Percentiles rank a stretch among this genome's conserved stretches.
Conservation (phyloP, 345 rosid genomes). For the Erysimum cheiranthoides region DNA sequence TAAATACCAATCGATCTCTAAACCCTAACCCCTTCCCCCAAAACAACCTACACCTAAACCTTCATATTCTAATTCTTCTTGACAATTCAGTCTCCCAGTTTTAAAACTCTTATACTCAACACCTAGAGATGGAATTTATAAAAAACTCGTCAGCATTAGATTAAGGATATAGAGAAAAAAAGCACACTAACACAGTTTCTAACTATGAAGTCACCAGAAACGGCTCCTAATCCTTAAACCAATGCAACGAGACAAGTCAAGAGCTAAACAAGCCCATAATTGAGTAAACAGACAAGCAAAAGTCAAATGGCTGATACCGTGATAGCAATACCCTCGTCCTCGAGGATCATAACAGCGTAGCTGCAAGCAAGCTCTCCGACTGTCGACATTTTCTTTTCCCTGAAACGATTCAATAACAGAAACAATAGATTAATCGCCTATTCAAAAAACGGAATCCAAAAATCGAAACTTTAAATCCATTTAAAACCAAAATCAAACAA, state of each 20-base stretch:
- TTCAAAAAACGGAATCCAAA: not conserved
- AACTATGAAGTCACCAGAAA: not conserved
- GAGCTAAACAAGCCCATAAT: not conserved
- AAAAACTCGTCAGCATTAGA: no score
- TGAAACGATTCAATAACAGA: constrained; percentile 2
- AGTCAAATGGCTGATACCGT: constrained; percentile 51
- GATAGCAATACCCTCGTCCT: constrained; percentile 75
- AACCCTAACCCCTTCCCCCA: no score
- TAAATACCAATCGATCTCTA: no score
- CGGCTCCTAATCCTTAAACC: not conserved
- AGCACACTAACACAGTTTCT: no score
- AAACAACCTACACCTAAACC: no score
- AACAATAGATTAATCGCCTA: not conserved
- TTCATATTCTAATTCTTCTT: no score
- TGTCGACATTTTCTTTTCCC: constrained; percentile 55
- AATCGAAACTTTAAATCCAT: not conserved
- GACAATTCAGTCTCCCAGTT: no score
- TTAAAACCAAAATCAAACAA: not conserved
- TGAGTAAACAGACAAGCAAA: not conserved
- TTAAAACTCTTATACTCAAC: no score
- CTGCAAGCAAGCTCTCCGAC: constrained; percentile 73
- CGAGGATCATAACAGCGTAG: constrained; percentile 77
- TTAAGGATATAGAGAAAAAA: no score
- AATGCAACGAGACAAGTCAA: not conserved
- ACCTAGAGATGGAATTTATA: no score